These are phyloP conservation scores for Nemania serpens DNA, from an alignment of 2,329 filamentous ascomycete genomes.

Conservation along the genomic window DNA sequence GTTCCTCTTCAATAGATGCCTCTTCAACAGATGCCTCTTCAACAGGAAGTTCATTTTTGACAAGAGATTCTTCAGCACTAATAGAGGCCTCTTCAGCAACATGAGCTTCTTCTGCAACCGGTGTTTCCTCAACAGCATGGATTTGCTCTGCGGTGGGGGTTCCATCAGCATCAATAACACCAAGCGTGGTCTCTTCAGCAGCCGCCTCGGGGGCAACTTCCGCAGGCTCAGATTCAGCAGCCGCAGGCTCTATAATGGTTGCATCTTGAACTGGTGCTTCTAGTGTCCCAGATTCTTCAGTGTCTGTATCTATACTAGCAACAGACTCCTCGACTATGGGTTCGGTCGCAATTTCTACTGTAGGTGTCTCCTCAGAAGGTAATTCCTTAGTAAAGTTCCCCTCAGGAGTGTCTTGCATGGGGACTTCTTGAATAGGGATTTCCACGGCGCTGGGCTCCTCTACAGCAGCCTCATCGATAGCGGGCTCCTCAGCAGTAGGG, in stretches of 20 bases:
- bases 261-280: slow-evolving; percentile 13
- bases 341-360: no score
- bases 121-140: not conserved
- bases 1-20: slow-evolving; percentile 15
- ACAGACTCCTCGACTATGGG: slow-evolving; percentile 14
- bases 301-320: not conserved
- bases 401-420: not conserved
- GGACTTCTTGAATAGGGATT: not conserved
- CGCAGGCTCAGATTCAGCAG: not conserved
- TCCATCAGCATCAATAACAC: not conserved
- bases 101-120: not conserved
- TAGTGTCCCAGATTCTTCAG: not conserved
- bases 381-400: slow-evolving; percentile 6
- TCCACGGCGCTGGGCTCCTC: not conserved
- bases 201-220: not conserved
- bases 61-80: slow-evolving; percentile 18
- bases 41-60: not conserved
- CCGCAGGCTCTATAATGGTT: not conserved
- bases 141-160: no score
- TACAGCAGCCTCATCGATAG: not conserved
- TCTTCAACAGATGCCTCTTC: slow-evolving; percentile 2
- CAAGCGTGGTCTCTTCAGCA: not conserved
- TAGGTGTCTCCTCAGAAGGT: not conserved
- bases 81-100: not conserved
- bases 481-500: not conserved